Evolutionary conservation across 208 protist genomes (phyloP).

Genomic region (Plasmodiophora brassicae): DNA sequence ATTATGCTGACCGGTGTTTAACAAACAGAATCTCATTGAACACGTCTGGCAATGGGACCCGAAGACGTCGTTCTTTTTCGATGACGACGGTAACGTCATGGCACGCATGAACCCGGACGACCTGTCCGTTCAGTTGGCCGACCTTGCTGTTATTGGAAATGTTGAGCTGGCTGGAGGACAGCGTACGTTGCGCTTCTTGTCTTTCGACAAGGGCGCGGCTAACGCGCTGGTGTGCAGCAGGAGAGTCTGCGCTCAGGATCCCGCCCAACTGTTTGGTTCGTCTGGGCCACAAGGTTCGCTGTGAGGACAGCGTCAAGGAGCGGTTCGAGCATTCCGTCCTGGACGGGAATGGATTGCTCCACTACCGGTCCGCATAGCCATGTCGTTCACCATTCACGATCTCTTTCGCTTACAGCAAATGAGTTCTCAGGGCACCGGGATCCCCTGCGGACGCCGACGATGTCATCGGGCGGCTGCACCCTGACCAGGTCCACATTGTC

Average conservation of each 20-base stretch:
- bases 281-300: not conserved
- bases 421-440: not conserved
- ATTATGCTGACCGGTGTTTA: too few relatives aligned
- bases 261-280: not conserved
- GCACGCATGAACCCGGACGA: not conserved
- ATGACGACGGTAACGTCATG: not conserved
- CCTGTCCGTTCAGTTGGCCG: not conserved
- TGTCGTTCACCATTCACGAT: too few relatives aligned
- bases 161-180: not conserved
- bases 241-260: not conserved
- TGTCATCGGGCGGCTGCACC: not conserved
- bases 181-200: not conserved
- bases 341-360: not conserved
- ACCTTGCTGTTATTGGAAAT: not conserved
- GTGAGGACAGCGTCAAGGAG: not conserved
- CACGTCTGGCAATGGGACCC: not conserved
- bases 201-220: not conserved
- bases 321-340: not conserved
- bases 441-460: not conserved
- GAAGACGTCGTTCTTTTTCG: not conserved
- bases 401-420: too few relatives aligned
- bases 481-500: constrained; percentile 13
- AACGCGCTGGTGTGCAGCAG: not conserved
- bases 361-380: too few relatives aligned
- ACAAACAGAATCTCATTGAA: not conserved